phyloP scores from a whole-genome alignment of 73 alveolate genomes.

The Urostyla sp. region DNA sequence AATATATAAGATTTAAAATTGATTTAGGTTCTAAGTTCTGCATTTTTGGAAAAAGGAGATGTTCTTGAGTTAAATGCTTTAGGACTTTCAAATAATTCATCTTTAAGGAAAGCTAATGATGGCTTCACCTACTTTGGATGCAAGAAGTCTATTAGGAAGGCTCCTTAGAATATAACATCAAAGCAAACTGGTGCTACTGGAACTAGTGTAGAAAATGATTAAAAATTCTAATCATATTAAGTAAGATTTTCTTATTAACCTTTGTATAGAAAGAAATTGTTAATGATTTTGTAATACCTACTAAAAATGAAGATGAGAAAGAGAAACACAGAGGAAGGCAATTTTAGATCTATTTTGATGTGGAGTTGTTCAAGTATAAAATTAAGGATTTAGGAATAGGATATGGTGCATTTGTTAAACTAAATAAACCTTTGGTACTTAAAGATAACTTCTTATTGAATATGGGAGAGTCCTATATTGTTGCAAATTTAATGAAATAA shows the following conservation, averaged over 20 bases:
- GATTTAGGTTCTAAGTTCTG: slow-evolving; percentile 75
- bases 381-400: slow-evolving; percentile 88
- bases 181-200: slow-evolving; percentile 49
- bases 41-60: slow-evolving; percentile 66
- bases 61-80: slow-evolving; percentile 63
- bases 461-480: slow-evolving; percentile 87
- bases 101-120: slow-evolving; percentile 76
- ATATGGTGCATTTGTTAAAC: slow-evolving; percentile 86
- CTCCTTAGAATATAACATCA: neutral
- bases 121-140: slow-evolving; percentile 87
- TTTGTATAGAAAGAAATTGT: slow-evolving; percentile 69
- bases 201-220: slow-evolving; percentile 33
- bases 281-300: slow-evolving; percentile 79
- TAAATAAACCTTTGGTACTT: slow-evolving; percentile 64
- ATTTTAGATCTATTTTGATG: slow-evolving; percentile 80
- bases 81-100: slow-evolving; percentile 58
- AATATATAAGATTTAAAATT: neutral
- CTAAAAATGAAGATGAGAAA: slow-evolving; percentile 48
- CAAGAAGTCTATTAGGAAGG: slow-evolving; percentile 37
- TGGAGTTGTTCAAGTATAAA: slow-evolving; percentile 64
- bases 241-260: too few species aligned
- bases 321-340: slow-evolving; percentile 80
- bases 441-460: slow-evolving; percentile 84
- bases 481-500: slow-evolving; percentile 72
- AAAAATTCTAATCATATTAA: neutral